These are phyloP conservation scores for Xylaria sp. DNA, from an alignment of 495 filamentous ascomycete species.

Conservation along the genomic window DNA sequence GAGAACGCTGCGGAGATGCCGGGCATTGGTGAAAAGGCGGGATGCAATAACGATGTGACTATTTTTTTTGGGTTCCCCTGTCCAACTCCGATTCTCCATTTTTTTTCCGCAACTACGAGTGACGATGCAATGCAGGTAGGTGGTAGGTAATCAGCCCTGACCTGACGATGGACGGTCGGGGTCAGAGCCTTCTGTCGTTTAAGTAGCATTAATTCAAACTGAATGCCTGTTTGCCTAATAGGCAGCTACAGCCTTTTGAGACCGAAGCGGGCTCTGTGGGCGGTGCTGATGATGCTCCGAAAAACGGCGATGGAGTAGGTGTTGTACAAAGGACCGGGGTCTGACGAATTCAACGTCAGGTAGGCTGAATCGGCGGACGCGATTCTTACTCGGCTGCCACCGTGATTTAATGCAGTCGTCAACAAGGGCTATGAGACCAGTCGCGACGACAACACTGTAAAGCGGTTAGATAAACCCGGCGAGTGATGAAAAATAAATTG, in stretches of 20 bases:
- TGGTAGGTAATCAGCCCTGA: conserved; percentile 20
- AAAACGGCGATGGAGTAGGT: conserved; percentile 72
- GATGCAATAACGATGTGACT: conserved; percentile 11
- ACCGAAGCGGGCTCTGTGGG: conserved; percentile 50
- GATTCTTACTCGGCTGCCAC: conserved; percentile 70
- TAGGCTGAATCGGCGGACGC: conserved; percentile 59
- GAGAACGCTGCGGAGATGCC: conserved; percentile 1
- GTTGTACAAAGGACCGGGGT: conserved; percentile 77
- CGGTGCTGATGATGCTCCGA: conserved; percentile 49
- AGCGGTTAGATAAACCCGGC: conserved; percentile 30
- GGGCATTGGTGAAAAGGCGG: conserved; percentile 10
- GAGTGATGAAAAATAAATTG: background rate
- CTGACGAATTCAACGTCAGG: conserved; percentile 70
- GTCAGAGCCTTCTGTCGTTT: conserved; percentile 33
- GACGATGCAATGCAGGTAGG: conserved; percentile 17
- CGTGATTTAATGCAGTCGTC: conserved; percentile 89
- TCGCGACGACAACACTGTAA: conserved; percentile 82
- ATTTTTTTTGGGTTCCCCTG: background rate
- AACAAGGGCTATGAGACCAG: conserved; percentile 86
- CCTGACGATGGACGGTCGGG: background rate
- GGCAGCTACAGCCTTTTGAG: conserved; percentile 45
- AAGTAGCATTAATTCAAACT: conserved; percentile 12
- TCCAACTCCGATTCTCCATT: conserved; percentile 8
- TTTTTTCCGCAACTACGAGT: background rate
- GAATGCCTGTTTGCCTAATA: conserved; percentile 38